These are phyloP conservation scores for Scheffersomyces insectosa DNA, from an alignment of 1,139 yeast species.

Conservation along the genomic window DNA sequence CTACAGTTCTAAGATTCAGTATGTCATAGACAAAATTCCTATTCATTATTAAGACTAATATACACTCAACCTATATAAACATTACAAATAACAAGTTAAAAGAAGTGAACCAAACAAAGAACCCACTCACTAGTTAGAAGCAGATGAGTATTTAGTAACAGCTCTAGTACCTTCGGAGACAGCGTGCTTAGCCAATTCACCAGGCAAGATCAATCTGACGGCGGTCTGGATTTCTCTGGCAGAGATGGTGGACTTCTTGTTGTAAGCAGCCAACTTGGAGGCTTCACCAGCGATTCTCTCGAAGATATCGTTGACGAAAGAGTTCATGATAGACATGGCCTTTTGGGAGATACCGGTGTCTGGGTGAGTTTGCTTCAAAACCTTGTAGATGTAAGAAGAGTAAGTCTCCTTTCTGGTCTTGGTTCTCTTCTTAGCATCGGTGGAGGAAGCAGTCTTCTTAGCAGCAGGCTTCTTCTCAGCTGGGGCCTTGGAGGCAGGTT, in stretches of 20 bases:
- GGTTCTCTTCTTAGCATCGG: constrained; percentile 89
- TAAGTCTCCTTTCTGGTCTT: constrained; percentile 99
- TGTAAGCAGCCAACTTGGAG: constrained; percentile 98
- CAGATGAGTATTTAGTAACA: constrained; percentile 97
- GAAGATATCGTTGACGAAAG: constrained; percentile 94
- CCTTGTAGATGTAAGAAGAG: constrained; percentile 98
- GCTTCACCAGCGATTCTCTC: constrained; percentile 98
- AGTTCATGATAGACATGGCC: constrained; percentile 99
- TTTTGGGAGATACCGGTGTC: constrained; percentile 99
- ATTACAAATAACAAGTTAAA: constrained; percentile 4
- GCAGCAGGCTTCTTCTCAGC: constrained; percentile 97
- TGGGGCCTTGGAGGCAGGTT: constrained; percentile 98
- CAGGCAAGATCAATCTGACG: constrained; percentile 97
- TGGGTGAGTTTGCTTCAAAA: constrained; percentile 98
- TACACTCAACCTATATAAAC: constrained; percentile 11
- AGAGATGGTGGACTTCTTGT: constrained; percentile 98
- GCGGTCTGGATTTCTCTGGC: constrained; percentile 99
- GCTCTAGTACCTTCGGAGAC: constrained; percentile 99
- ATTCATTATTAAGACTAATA: constrained; percentile 12
- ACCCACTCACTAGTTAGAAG: constrained; percentile 45
- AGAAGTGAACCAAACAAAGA: constrained; percentile 11
- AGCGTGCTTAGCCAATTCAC: constrained; percentile 99
- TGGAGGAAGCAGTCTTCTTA: constrained; percentile 79
- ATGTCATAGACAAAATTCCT: background rate
- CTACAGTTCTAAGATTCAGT: no score